These are phyloP conservation scores for Elsinoe fawcettii DNA, from an alignment of 2,329 filamentous ascomycete genomes.

Conservation along the genomic window DNA sequence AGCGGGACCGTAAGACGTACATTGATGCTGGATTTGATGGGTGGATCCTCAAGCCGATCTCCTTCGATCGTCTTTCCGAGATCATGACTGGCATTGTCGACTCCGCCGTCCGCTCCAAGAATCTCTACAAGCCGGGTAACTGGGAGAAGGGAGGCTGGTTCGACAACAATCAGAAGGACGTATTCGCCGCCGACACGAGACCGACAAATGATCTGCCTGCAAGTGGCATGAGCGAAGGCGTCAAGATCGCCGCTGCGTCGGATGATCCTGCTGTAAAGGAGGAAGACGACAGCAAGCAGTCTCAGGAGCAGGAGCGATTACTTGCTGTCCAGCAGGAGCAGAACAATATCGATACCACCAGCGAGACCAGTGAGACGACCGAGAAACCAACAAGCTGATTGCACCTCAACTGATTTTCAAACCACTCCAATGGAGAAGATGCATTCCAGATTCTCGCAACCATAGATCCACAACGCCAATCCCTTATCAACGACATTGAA, in stretches of 20 bases:
- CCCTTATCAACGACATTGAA: neutral
- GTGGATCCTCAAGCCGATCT: conserved; percentile 84
- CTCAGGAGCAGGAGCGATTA: conserved; percentile 28
- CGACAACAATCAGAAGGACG: conserved; percentile 32
- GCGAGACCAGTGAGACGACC: neutral
- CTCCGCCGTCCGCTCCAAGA: conserved; percentile 48
- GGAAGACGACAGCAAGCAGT: conserved; percentile 27
- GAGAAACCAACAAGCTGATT: neutral
- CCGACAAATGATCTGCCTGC: conserved; percentile 23
- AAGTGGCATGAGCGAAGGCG: conserved; percentile 23
- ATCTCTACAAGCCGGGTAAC: conserved; percentile 60
- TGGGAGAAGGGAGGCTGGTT: conserved; percentile 93
- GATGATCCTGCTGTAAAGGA: conserved; percentile 30
- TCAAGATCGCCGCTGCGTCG: conserved; percentile 26
- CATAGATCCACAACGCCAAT: neutral
- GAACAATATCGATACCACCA: conserved; percentile 2
- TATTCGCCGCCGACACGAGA: conserved; percentile 32
- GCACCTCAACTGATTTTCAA: neutral
- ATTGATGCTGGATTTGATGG: conserved; percentile 76
- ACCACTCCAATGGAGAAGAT: neutral
- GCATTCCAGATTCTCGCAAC: neutral
- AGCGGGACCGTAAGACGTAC: conserved; percentile 61
- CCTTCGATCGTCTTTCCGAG: conserved; percentile 65
- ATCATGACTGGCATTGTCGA: conserved; percentile 64
- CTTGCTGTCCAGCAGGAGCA: conserved; percentile 16